Percentiles rank a stretch among this genome's conserved stretches.
phyloP scores from a whole-genome alignment of 495 filamentous ascomycete species.

The Hypoxylon perforatum region DNA sequence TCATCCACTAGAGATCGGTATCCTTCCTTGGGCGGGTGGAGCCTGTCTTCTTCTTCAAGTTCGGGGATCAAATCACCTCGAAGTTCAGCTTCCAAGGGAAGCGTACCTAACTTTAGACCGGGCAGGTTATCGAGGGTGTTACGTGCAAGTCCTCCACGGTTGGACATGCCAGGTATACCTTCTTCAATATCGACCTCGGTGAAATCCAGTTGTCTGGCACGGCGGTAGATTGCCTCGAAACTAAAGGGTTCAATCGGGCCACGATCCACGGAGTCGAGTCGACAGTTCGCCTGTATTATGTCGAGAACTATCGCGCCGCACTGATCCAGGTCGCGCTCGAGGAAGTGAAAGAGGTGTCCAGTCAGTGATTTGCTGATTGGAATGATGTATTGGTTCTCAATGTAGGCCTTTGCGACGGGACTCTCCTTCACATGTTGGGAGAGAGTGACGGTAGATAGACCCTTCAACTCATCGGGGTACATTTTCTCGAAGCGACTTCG shows the following conservation, averaged over 20 bases:
- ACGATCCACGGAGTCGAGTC: conserved; percentile 77
- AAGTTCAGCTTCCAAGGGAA: conserved; percentile 82
- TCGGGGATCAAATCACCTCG: conserved; percentile 85
- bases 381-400: conserved; percentile 85
- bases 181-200: conserved; percentile 87
- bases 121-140: conserved; percentile 68
- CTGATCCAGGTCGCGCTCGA: conserved; percentile 82
- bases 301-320: conserved; percentile 81
- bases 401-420: conserved; percentile 77
- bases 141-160: conserved; percentile 75
- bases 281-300: conserved; percentile 78
- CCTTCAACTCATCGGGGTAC: conserved; percentile 79
- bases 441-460: conserved; percentile 73
- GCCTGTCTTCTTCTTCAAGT: conserved; percentile 79
- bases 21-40: conserved; percentile 73
- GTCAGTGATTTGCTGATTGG: conserved; percentile 83
- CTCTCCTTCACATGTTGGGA: conserved; percentile 82
- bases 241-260: conserved; percentile 80
- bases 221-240: conserved; percentile 82
- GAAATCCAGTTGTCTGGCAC: conserved; percentile 57
- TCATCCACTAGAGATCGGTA: conserved; percentile 75
- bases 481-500: conserved; percentile 75
- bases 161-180: conserved; percentile 88
- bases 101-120: conserved; percentile 77
- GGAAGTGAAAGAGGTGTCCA: conserved; percentile 82